These are phyloP conservation scores for Heliamphora pulchella DNA, from an alignment of 179 eudicot genomes.

Conservation along the genomic window DNA sequence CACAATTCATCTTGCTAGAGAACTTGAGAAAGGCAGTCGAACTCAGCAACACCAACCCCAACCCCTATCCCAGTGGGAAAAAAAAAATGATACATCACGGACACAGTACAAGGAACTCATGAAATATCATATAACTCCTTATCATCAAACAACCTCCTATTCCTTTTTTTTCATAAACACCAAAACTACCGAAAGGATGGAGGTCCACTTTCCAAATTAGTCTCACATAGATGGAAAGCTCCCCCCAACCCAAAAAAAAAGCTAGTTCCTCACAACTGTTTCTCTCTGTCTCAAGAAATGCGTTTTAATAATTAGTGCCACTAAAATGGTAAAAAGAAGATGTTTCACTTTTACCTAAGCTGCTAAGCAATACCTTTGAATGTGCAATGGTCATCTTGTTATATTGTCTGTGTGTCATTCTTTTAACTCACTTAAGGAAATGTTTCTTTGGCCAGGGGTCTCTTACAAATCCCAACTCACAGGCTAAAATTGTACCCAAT, in stretches of 20 bases:
- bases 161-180: background rate
- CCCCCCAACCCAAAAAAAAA: background rate
- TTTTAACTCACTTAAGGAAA: background rate
- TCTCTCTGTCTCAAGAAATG: background rate
- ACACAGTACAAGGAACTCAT: background rate
- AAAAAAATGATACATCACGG: background rate
- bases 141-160: background rate
- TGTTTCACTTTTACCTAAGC: background rate
- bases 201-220: background rate
- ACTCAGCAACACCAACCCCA: too few species aligned
- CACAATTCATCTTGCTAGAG: too few species aligned
- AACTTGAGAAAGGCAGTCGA: too few species aligned
- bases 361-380: background rate
- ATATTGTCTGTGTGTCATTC: background rate
- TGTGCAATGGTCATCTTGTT: background rate
- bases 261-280: background rate
- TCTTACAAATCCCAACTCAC: constrained; percentile 35
- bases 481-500: constrained; percentile 32
- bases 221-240: background rate
- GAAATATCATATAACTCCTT: background rate
- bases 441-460: constrained; percentile 33
- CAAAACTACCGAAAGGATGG: background rate
- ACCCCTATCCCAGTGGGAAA: too few species aligned
- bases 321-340: background rate
- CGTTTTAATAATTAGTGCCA: background rate